These are phyloP conservation scores for Conidiobolus incongruus DNA, from an alignment of 371 early-diverging fungal genomes.

Conservation along the genomic window DNA sequence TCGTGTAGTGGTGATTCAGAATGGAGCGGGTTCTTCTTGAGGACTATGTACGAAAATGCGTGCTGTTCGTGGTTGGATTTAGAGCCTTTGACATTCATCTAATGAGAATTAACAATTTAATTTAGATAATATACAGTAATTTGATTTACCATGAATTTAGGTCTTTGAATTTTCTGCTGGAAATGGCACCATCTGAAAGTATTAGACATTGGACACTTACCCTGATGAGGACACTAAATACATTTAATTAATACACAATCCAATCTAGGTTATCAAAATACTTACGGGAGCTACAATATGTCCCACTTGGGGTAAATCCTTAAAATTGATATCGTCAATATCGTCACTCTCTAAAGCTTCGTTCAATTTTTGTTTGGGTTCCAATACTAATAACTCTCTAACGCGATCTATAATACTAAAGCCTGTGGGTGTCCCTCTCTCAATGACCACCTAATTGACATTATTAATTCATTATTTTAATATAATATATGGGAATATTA, in stretches of 20 bases:
- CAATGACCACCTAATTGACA: conserved; percentile 35
- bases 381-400: conserved; percentile 34
- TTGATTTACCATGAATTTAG: conserved; percentile 24
- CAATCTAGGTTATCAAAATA: not conserved
- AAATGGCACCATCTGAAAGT: conserved; percentile 61
- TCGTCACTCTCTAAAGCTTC: conserved; percentile 4
- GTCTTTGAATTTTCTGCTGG: conserved; percentile 55
- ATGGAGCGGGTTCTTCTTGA: conserved; percentile 42
- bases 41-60: conserved; percentile 55
- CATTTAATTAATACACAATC: conserved; percentile 1
- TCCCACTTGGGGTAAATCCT: not conserved
- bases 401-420: conserved; percentile 44
- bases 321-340: not conserved
- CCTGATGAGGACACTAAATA: conserved; percentile 51
- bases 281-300: conserved; percentile 48
- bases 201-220: conserved; percentile 34
- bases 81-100: conserved; percentile 50
- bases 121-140: not conserved
- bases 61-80: conserved; percentile 47
- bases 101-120: not conserved
- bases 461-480: not conserved
- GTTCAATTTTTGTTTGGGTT: conserved; percentile 8
- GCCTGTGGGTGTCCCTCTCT: conserved; percentile 67
- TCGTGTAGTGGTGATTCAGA: not conserved
- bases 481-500: conserved; percentile 8